Conservation (phyloP, 1,139 yeast genomes). For the Torulaspora globosa region DNA sequence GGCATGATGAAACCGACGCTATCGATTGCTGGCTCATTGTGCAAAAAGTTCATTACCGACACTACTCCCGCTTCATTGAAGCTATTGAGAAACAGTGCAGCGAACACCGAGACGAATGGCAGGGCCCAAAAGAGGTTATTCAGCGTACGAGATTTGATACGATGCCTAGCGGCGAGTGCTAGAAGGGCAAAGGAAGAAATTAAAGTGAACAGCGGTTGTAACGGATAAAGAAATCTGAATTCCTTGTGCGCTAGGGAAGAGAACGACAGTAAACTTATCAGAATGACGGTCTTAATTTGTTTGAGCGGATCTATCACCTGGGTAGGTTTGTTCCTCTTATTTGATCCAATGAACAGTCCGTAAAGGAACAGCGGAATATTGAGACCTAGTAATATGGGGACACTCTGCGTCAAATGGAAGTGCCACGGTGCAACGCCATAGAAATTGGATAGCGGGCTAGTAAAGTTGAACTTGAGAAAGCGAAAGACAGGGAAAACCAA, state of each 20-base stretch:
- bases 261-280: conserved; percentile 49
- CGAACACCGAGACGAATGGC: conserved; percentile 41
- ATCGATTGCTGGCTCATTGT: conserved; percentile 41
- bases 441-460: conserved; percentile 68
- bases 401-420: conserved; percentile 75
- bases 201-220: conserved; percentile 66
- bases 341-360: conserved; percentile 37
- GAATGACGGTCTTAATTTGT: conserved; percentile 34
- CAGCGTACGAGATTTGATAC: background rate
- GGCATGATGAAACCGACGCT: conserved; percentile 84
- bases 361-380: conserved; percentile 56
- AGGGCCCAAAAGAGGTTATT: conserved; percentile 15
- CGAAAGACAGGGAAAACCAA: conserved; percentile 61
- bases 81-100: conserved; percentile 31
- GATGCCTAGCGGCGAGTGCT: conserved; percentile 6
- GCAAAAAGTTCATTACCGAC: conserved; percentile 55
- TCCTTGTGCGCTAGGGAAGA: conserved; percentile 81
- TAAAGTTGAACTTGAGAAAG: conserved; percentile 71
- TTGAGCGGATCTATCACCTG: conserved; percentile 16
- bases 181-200: conserved; percentile 40
- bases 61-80: conserved; percentile 85
- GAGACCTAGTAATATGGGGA: conserved; percentile 69
- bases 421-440: conserved; percentile 87
- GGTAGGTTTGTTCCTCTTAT: conserved; percentile 3
- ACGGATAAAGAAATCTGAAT: conserved; percentile 81